phyloP scores from a whole-genome alignment of 1,139 yeast genomes.

The Kurtzmaniella quercitrusa region DNA sequence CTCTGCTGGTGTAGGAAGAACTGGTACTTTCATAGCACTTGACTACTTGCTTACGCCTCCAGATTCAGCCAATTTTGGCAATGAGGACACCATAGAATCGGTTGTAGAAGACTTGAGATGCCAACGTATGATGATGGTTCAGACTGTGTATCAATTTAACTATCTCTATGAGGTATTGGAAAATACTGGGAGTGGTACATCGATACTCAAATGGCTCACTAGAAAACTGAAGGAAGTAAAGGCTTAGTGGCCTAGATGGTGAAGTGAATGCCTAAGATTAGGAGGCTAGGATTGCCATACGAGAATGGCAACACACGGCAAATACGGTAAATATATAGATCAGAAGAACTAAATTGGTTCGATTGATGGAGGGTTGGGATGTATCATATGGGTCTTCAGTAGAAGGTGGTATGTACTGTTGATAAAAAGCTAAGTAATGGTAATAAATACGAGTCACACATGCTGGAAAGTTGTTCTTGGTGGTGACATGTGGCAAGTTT shows the following conservation, averaged over 20 bases:
- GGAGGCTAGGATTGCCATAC: no score
- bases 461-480: no score
- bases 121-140: slow-evolving; percentile 66
- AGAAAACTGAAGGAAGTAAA: neutral
- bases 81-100: slow-evolving; percentile 23
- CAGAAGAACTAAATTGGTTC: no score
- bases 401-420: no score
- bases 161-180: slow-evolving; percentile 37
- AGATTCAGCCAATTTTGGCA: neutral
- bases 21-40: slow-evolving; percentile 72
- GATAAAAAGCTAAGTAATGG: no score
- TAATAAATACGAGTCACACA: no score
- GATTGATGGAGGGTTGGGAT: no score
- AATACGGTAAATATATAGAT: no score
- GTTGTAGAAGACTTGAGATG: slow-evolving; percentile 45
- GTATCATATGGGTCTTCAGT: no score
- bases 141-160: slow-evolving; percentile 51
- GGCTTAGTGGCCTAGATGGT: neutral
- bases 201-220: neutral
- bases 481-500: no score
- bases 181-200: neutral
- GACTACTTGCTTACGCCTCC: slow-evolving; percentile 47
- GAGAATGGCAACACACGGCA: no score
- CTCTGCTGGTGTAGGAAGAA: slow-evolving; percentile 85
- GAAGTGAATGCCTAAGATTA: no score